Base-by-base conservation (phyloP, 768 basidiomycete species). In the Russula compacta region DNA sequence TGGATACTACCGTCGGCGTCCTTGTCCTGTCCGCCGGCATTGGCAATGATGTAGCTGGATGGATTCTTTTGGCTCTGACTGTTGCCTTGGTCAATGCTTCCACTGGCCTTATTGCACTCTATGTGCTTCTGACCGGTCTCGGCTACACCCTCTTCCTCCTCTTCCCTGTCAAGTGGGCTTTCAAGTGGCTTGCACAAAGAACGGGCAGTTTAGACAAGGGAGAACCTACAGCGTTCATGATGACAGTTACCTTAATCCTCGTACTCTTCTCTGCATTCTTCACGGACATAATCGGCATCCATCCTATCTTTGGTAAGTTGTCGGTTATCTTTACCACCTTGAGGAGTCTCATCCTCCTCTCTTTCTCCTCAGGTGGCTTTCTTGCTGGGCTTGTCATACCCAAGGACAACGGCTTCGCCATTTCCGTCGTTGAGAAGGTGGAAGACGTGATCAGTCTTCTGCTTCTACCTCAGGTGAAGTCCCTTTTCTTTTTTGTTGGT, bases 381-480 rank as follows among this genome's bases (percentile, higher is more conserved):
- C 65, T 93, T 38, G 86, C 86, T 19, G 92, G 92, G 15, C 73
- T 95, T 19, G 81, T 92, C 67, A 82, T 94, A 33, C 92, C 93
- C 6, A 84, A 88, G 61, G 84, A 90, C 40, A 86, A 88, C 60
- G 90, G 90, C 0, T 90, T 84, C 69, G 87, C 84, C 6, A 88
- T 92, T 59, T 79, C 87, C 0, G 69, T 95, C 15, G 85, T 89
- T 0, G 89, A 92, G 66, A 94, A 89, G 71, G 72, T 94, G 32
- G 93, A 97, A 73, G 93, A 95, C 76, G 74, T 94, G n/a, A 84
- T 93, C 9, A 73, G 80, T 4, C 82, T 91, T 60, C 69, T 91
- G 4, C 82, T 92, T 69, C 67, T 94, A 36, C 91, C 91, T 6
- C 77, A 92, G 59, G 89, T 90, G 70, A 61, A 86, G 72, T 29